A percentile compares a stretch with the other conserved stretches of the same genome.
Conservation (phyloP, 345 rosid genomes). For the Stellera chamaejasme region DNA sequence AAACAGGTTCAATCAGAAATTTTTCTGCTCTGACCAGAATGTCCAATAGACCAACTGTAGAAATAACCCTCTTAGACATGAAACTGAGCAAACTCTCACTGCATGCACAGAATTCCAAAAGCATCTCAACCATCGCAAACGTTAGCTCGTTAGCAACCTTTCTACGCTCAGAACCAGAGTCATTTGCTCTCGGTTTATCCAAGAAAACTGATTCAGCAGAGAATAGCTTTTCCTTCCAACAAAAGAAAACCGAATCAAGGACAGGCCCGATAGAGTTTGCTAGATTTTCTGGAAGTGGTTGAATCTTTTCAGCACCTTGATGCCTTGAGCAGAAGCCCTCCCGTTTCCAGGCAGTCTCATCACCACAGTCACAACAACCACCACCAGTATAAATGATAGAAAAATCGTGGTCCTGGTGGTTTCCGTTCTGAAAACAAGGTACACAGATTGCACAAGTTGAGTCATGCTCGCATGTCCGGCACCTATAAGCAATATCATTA, state of each 20-base stretch:
- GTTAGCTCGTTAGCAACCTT: conserved; percentile 65
- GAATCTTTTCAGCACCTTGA: conserved; percentile 90
- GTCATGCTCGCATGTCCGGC: conserved; percentile 79
- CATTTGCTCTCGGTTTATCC: conserved; percentile 28
- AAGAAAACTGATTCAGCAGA: conserved; percentile 29
- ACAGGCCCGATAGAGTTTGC: conserved; percentile 66
- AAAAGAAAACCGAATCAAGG: conserved; percentile 53
- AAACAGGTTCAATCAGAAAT: conserved; percentile 39
- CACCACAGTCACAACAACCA: conserved; percentile 99
- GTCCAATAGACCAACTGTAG: conserved; percentile 51
- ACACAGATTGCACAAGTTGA: conserved; percentile 96
- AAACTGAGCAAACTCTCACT: conserved; percentile 94
- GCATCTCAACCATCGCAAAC: conserved; percentile 60
- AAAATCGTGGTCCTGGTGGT: conserved; percentile 72
- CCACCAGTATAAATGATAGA: conserved; percentile 73
- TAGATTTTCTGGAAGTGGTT: conserved; percentile 59
- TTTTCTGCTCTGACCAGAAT: conserved; percentile 73
- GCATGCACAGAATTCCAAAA: conserved; percentile 59
- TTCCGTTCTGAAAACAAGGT: conserved; percentile 80
- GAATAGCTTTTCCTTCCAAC: conserved; percentile 58
- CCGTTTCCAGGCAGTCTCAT: conserved; percentile 88
- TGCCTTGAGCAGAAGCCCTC: conserved; percentile 93
- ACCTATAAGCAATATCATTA: conserved; percentile 86
- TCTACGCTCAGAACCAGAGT: conserved; percentile 18
- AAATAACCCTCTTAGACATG: conserved; percentile 54